A percentile compares a stretch with the other conserved stretches of the same genome.
Evolutionary conservation across 345 rosid species (phyloP).

Genomic region (Pistacia atlantica): DNA sequence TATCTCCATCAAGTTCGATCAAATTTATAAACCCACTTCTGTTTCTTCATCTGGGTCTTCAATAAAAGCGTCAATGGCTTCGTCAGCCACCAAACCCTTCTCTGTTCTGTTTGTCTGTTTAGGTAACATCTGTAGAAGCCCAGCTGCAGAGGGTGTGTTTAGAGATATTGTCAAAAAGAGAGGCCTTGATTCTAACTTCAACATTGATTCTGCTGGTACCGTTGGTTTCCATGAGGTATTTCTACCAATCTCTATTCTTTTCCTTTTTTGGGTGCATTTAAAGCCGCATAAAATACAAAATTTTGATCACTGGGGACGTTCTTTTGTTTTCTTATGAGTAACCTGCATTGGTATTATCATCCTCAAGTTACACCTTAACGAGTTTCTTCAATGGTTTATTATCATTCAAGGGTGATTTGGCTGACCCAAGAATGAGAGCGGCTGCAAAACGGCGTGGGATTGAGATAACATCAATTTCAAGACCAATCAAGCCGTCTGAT

Average conservation of each 20-base stretch:
- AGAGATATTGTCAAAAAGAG: conserved; percentile 72
- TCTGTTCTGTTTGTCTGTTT: conserved; percentile 88
- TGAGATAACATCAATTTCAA: conserved; percentile 87
- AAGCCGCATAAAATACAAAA: too few species aligned
- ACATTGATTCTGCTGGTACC: conserved; percentile 94
- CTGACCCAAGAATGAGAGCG: conserved; percentile 92
- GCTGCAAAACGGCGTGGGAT: conserved; percentile 81
- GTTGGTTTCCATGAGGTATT: conserved; percentile 83
- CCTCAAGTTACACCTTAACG: too few species aligned
- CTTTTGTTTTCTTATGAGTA: not conserved
- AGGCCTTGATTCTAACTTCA: conserved; percentile 68
- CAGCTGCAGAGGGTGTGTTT: conserved; percentile 97
- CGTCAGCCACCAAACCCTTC: conserved; percentile 60
- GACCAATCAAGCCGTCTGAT: conserved; percentile 87
- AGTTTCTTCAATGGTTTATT: not conserved
- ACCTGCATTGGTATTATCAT: too few species aligned
- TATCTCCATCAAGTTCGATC: conserved; percentile 7
- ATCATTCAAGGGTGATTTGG: conserved; percentile 63
- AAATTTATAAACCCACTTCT: conserved; percentile 11
- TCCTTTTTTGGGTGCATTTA: too few species aligned
- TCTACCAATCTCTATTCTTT: not conserved
- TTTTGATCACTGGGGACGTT: too few species aligned
- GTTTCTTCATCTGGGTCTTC: conserved; percentile 23
- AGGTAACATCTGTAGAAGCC: conserved; percentile 95
- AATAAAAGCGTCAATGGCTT: conserved; percentile 53